Evolutionary conservation across 2,329 filamentous ascomycete species (phyloP).

Genomic region (Penicillium sp.): DNA sequence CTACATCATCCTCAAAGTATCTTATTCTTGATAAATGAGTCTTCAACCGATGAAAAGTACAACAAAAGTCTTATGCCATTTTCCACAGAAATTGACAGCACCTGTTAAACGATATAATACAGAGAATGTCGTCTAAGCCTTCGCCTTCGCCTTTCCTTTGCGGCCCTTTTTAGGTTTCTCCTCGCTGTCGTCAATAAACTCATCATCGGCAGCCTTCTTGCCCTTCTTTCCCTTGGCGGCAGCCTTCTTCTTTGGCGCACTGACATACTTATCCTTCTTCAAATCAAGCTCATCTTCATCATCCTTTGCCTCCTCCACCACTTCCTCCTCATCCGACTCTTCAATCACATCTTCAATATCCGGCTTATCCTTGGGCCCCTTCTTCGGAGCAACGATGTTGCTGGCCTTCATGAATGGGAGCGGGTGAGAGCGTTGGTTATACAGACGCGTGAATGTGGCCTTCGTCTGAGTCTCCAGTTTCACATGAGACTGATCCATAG

Average conservation of each 20-base stretch:
- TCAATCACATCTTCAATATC: constrained; percentile 96
- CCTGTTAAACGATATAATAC: too few species aligned
- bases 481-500: constrained; percentile 67
- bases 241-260: constrained; percentile 63
- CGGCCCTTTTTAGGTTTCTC: constrained; percentile 51
- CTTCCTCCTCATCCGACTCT: constrained; percentile 72
- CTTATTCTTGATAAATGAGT: too few species aligned
- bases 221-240: constrained; percentile 38
- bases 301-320: constrained; percentile 50
- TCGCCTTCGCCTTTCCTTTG: constrained; percentile 18
- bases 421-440: constrained; percentile 80
- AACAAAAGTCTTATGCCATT: too few species aligned
- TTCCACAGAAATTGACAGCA: too few species aligned
- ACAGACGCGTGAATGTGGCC: constrained; percentile 80
- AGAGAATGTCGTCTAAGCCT: not conserved
- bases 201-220: constrained; percentile 34
- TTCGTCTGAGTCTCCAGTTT: constrained; percentile 83
- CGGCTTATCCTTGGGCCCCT: constrained; percentile 66
- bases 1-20: too few species aligned
- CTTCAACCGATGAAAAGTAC: too few species aligned
- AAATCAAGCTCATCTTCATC: constrained; percentile 75
- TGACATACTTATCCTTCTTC: constrained; percentile 94
- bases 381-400: constrained; percentile 66
- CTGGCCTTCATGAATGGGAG: constrained; percentile 94
- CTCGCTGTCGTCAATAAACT: constrained; percentile 45